Evolutionary conservation across 225 moss, liverwort and hornwort species (phyloP), one percentile per base, ranked within the genome.

Genomic region (Bryoerythrophyllum caledonicum): DNA sequence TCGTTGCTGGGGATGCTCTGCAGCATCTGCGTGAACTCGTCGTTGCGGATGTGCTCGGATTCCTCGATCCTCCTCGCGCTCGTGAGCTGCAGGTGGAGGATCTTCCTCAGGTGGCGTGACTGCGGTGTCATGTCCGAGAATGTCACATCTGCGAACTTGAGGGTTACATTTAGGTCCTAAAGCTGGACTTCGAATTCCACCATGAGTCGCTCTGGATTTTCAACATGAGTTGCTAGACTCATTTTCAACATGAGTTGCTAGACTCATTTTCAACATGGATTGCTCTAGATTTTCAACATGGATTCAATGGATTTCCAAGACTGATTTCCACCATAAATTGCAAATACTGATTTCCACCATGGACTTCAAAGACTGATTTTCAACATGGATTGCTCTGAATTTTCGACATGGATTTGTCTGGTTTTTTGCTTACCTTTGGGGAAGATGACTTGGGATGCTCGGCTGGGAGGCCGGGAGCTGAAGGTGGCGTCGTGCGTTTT

Each of bases 401-500:
- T 17, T 48, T 1, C 16, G 5, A 16, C 16, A 48, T 4, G 6
- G 16, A 16, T 48, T 16, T 5, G 1, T 48, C 38, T 38, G 37
- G 24, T 13, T n/a, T 15, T 3, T 24, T 24, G 10, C 23, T 34
- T 59, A 80, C 80, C 83, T 71, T 67, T 12, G 41, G 84, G 81
- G 17, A 81, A 71, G 66, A 84, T 66, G 28, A 84, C 67, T 67
- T 84, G 8, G 20, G 67, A 84, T 30, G 10, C 81, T 60, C 81
- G 73, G 3, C 66, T 60, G 12, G 53, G 52, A 20, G 79, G 82
- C 40, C 81, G 68, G 5, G 79, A 72, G 41, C 70, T 65, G 68
- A 84, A 79, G 46, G 55, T 68, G n/a, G 60, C 67, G 34, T 87
- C 87, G 21, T 80, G 78, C 9, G 61, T 65, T 82, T 82, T 82